Percentiles rank a stretch among this genome's conserved stretches.
Evolutionary conservation across 805 yeast species (phyloP).

Genomic region (Spathaspora girioi): DNA sequence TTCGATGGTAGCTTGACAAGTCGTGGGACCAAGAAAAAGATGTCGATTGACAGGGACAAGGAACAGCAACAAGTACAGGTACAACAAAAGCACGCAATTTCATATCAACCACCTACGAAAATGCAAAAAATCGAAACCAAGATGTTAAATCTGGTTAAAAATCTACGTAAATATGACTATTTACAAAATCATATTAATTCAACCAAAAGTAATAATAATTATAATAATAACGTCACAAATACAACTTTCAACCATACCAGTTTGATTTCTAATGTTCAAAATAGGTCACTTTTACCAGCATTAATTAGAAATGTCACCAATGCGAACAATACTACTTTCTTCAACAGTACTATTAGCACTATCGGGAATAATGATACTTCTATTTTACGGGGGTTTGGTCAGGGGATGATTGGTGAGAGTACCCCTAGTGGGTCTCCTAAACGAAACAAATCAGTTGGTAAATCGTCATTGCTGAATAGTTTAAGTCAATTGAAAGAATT

Average conservation of each 20-base stretch:
- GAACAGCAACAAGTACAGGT: conserved; percentile 11
- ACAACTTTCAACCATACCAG: not conserved
- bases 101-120: not conserved
- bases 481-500: conserved; percentile 21
- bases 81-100: conserved; percentile 1
- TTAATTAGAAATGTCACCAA: not conserved
- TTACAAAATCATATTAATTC: conserved; percentile 25
- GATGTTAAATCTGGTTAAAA: conserved; percentile 24
- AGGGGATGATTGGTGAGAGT: conserved; percentile 36
- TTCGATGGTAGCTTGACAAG: conserved; percentile 28
- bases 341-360: conserved; percentile 6
- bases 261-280: conserved; percentile 4
- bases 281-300: conserved; percentile 4
- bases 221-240: not conserved
- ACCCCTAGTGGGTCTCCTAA: conserved; percentile 31
- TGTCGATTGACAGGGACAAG: conserved; percentile 4
- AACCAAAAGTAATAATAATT: not conserved
- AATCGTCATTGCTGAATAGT: conserved; percentile 11
- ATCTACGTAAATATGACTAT: conserved; percentile 27
- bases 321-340: conserved; percentile 15
- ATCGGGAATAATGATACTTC: conserved; percentile 17
- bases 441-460: conserved; percentile 3
- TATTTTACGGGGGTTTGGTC: conserved; percentile 30
- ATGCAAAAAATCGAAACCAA: conserved; percentile 18
- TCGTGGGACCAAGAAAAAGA: conserved; percentile 23